A percentile compares a stretch with the other conserved stretches of the same genome.
Conservation (phyloP, 2,329 filamentous ascomycete species). For the Ascosphaera acerosa region DNA sequence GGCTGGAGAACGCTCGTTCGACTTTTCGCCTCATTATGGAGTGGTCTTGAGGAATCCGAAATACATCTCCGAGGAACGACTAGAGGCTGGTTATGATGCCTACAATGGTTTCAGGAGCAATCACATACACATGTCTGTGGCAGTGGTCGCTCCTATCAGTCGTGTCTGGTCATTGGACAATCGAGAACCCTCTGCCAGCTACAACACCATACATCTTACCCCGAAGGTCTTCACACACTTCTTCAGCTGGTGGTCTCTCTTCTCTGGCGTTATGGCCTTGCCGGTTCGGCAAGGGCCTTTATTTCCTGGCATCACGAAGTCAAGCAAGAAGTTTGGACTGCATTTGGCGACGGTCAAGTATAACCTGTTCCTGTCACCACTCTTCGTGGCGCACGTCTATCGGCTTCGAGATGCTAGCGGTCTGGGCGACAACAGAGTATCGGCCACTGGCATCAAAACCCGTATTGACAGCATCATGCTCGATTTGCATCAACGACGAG, state of each 20-base stretch:
- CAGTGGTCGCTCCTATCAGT: slow-evolving; percentile 63
- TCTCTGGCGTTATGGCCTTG: slow-evolving; percentile 80
- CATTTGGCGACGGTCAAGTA: slow-evolving; percentile 98
- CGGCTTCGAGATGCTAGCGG: slow-evolving; percentile 94
- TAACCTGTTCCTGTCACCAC: slow-evolving; percentile 67
- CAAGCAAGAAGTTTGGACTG: slow-evolving; percentile 92
- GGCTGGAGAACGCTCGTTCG: slow-evolving; percentile 48
- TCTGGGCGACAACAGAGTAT: slow-evolving; percentile 49
- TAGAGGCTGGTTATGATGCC: slow-evolving; percentile 45
- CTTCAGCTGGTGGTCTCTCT: slow-evolving; percentile 93
- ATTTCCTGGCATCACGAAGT: slow-evolving; percentile 84
- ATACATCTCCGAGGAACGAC: slow-evolving; percentile 31
- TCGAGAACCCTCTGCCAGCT: slow-evolving; percentile 56
- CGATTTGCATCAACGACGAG: slow-evolving; percentile 77
- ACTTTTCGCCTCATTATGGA: slow-evolving; percentile 81
- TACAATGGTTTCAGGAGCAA: slow-evolving; percentile 90
- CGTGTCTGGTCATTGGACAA: slow-evolving; percentile 64
- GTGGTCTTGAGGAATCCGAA: slow-evolving; percentile 63
- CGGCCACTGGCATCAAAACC: slow-evolving; percentile 88
- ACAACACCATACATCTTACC: slow-evolving; percentile 86
- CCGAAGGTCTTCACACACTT: slow-evolving; percentile 97
- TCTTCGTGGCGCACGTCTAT: slow-evolving; percentile 93
- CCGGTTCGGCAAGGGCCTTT: slow-evolving; percentile 78
- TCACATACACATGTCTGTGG: slow-evolving; percentile 86
- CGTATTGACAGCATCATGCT: slow-evolving; percentile 93